Evolutionary conservation across 1,139 yeast species (phyloP).

Genomic region (Zygosaccharomyces sapae): DNA sequence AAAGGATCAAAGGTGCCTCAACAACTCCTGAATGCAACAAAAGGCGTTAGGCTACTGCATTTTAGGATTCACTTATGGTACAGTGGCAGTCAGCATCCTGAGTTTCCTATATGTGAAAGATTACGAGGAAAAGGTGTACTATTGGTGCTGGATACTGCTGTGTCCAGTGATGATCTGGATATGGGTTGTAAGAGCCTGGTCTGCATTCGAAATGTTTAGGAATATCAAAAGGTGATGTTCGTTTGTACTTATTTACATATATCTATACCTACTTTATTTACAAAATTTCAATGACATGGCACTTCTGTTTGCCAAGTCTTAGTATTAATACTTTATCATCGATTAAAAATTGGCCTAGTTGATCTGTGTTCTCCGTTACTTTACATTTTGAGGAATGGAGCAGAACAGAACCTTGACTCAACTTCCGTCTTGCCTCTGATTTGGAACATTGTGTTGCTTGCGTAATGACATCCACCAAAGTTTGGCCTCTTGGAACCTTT

Average conservation of each 20-base stretch:
- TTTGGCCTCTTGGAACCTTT: slow-evolving; percentile 38
- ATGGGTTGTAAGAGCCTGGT: slow-evolving; percentile 32
- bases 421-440: slow-evolving; percentile 58
- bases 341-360: slow-evolving; percentile 51
- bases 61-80: slow-evolving; percentile 15
- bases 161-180: slow-evolving; percentile 29
- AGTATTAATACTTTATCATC: slow-evolving; percentile 61
- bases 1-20: too few relatives aligned
- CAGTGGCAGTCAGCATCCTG: slow-evolving; percentile 10
- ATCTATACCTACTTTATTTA: not conserved
- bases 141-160: slow-evolving; percentile 25
- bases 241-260: slow-evolving; percentile 11
- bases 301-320: slow-evolving; percentile 71
- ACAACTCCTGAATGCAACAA: slow-evolving; percentile 11
- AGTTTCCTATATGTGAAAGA: slow-evolving; percentile 14
- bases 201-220: slow-evolving; percentile 29
- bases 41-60: slow-evolving; percentile 13
- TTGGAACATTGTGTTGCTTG: slow-evolving; percentile 43
- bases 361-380: slow-evolving; percentile 39
- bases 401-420: slow-evolving; percentile 70
- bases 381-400: slow-evolving; percentile 62
- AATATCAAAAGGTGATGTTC: slow-evolving; percentile 22
- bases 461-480: slow-evolving; percentile 34
- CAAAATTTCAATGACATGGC: slow-evolving; percentile 49
- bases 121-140: slow-evolving; percentile 16